Evolutionary conservation across 768 basidiomycete species (phyloP).

Genomic region (Russula brevipes): DNA sequence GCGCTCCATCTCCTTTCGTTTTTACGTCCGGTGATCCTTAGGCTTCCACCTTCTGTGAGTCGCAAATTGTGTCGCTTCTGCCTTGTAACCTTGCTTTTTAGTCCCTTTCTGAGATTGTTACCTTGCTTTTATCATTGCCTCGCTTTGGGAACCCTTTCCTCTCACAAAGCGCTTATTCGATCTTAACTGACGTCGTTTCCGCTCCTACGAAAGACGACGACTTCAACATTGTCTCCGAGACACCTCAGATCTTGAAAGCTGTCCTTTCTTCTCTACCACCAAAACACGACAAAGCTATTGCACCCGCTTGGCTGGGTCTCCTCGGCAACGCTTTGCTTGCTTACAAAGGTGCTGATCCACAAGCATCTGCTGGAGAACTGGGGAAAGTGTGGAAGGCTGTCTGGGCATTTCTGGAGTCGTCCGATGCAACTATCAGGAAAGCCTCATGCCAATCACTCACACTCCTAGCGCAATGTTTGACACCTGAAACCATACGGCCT

Average conservation of each 20-base stretch:
- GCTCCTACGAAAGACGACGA: conserved; percentile 47
- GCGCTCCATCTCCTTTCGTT: conserved; percentile 75
- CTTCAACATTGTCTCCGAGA: conserved; percentile 46
- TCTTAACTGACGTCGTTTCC: conserved; percentile 76
- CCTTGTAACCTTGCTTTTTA: conserved; percentile 33
- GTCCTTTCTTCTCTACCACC: conserved; percentile 65
- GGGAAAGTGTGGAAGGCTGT: conserved; percentile 64
- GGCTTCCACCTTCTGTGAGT: conserved; percentile 68
- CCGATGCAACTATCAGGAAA: conserved; percentile 53
- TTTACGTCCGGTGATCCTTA: conserved; percentile 54
- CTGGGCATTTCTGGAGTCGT: conserved; percentile 76
- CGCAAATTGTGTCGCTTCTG: neutral
- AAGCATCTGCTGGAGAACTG: conserved; percentile 50
- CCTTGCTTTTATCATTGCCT: conserved; percentile 72
- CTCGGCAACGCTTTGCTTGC: conserved; percentile 70
- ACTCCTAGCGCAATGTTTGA: conserved; percentile 64
- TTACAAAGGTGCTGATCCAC: conserved; percentile 47
- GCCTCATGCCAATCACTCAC: conserved; percentile 60
- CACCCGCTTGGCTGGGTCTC: conserved; percentile 75
- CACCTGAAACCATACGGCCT: conserved; percentile 50
- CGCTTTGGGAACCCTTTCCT: conserved; percentile 86
- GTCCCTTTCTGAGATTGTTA: conserved; percentile 67
- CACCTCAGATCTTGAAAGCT: conserved; percentile 57
- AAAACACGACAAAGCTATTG: conserved; percentile 59
- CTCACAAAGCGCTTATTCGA: conserved; percentile 79